Evolutionary conservation across 805 yeast genomes (phyloP).

Genomic region (Candida adriatica): DNA sequence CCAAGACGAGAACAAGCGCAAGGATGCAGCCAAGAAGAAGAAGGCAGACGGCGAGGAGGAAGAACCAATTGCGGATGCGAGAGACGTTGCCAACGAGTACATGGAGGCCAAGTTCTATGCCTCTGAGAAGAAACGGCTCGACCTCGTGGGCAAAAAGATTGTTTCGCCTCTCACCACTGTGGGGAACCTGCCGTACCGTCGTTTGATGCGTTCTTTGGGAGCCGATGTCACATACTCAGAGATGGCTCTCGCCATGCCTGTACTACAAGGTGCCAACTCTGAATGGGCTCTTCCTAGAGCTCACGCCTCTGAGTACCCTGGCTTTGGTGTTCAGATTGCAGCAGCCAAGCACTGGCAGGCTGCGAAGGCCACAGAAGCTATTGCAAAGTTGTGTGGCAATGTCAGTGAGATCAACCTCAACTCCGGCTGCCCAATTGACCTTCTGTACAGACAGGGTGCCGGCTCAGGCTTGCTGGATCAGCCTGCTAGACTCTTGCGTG

Average conservation of each 20-base stretch:
- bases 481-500: conserved; percentile 72
- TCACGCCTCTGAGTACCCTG: conserved; percentile 73
- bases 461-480: conserved; percentile 92
- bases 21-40: conserved; percentile 29
- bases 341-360: conserved; percentile 91
- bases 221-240: conserved; percentile 93
- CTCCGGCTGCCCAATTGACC: conserved; percentile 97
- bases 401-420: conserved; percentile 86
- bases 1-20: conserved; percentile 32
- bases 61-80: conserved; percentile 21
- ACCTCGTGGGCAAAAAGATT: conserved; percentile 70
- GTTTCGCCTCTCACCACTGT: conserved; percentile 96
- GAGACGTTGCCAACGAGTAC: conserved; percentile 42
- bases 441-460: conserved; percentile 89
- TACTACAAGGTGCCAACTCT: conserved; percentile 82
- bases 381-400: conserved; percentile 47
- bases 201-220: conserved; percentile 84
- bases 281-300: conserved; percentile 98
- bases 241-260: conserved; percentile 86
- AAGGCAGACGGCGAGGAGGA: conserved; percentile 1
- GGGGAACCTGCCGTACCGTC: conserved; percentile 91
- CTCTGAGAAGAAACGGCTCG: conserved; percentile 72
- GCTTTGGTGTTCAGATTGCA: conserved; percentile 92
- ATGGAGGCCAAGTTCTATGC: conserved; percentile 72
- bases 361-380: conserved; percentile 81